These are phyloP conservation scores for Glonium stellatum DNA, from an alignment of 495 filamentous ascomycete species.

Conservation along the genomic window DNA sequence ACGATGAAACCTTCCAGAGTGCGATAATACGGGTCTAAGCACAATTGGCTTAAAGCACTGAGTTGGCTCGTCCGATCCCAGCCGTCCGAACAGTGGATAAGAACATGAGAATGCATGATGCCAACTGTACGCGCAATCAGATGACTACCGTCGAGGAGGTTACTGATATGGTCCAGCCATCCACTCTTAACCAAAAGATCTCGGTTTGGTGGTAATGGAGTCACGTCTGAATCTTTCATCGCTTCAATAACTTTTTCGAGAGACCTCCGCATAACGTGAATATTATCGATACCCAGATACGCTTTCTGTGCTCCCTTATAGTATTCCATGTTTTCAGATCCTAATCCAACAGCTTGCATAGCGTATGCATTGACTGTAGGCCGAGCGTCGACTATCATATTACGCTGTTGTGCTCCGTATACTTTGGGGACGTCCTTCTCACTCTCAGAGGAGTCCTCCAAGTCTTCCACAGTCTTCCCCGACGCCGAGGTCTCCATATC, in stretches of 20 bases:
- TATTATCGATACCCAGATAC: conserved; percentile 97
- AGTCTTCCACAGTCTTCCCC: conserved; percentile 52
- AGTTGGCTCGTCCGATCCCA: conserved; percentile 98
- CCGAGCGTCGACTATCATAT: conserved; percentile 93
- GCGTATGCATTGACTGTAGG: conserved; percentile 92
- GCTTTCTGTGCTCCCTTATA: conserved; percentile 88
- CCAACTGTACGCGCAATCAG: conserved; percentile 85
- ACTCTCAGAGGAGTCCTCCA: conserved; percentile 48
- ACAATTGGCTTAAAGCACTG: conserved; percentile 86
- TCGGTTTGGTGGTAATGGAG: conserved; percentile 72
- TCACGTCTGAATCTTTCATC: conserved; percentile 86
- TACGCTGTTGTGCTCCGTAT: conserved; percentile 90
- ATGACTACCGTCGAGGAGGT: conserved; percentile 73
- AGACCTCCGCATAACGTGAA: conserved; percentile 96
- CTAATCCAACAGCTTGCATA: conserved; percentile 90
- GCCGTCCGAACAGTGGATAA: conserved; percentile 97
- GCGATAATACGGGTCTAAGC: conserved; percentile 91
- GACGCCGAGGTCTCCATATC: conserved; percentile 48
- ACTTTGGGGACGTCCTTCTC: conserved; percentile 45
- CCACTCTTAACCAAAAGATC: conserved; percentile 76
- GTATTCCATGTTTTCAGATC: conserved; percentile 97
- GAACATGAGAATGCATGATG: conserved; percentile 83
- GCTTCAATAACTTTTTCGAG: conserved; percentile 82
- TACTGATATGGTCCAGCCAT: conserved; percentile 87
- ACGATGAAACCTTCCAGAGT: conserved; percentile 95